Percentiles rank a stretch among this genome's conserved stretches.
Conservation (phyloP, 352 stramenopile species). For the Thalassiosira allenii region DNA sequence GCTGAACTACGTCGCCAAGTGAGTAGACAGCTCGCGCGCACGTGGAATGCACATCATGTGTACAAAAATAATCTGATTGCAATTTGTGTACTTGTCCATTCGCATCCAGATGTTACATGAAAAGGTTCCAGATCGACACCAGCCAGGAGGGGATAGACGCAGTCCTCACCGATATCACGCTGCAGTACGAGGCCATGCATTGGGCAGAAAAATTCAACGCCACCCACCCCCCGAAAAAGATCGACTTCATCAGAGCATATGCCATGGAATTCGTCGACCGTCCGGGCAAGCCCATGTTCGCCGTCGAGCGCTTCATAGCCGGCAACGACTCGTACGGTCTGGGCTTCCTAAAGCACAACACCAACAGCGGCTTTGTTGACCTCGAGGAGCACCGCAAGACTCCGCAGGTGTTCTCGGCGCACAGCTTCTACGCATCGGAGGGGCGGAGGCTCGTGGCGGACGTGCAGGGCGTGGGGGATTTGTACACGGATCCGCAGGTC, state of each 20-base stretch:
- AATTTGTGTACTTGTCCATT: too few species aligned
- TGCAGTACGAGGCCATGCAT: constrained; percentile 83
- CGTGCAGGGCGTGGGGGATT: constrained; percentile 94
- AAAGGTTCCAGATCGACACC: constrained; percentile 69
- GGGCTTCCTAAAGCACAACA: constrained; percentile 87
- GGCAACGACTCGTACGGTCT: constrained; percentile 77
- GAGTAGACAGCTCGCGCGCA: too few species aligned
- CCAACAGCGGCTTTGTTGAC: constrained; percentile 86
- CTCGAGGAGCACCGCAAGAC: constrained; percentile 74
- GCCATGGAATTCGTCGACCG: constrained; percentile 85
- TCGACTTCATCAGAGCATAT: constrained; percentile 85
- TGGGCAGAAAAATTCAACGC: constrained; percentile 82
- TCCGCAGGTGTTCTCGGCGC: constrained; percentile 92
- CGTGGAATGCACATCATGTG: too few species aligned
- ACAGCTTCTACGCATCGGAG: constrained; percentile 93
- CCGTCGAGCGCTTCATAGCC: constrained; percentile 83
- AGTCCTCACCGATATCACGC: constrained; percentile 81
- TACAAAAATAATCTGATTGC: too few species aligned
- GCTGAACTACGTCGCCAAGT: constrained; percentile 83
- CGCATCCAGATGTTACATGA: constrained; percentile 68
- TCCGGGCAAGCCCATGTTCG: constrained; percentile 72
- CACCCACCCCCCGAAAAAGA: constrained; percentile 76
- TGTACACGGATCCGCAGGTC: constrained; percentile 97
- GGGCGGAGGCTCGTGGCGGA: constrained; percentile 93
- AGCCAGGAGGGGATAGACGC: constrained; percentile 68